phyloP scores from a whole-genome alignment of 352 stramenopile species.

The Globisporangium perplexum region DNA sequence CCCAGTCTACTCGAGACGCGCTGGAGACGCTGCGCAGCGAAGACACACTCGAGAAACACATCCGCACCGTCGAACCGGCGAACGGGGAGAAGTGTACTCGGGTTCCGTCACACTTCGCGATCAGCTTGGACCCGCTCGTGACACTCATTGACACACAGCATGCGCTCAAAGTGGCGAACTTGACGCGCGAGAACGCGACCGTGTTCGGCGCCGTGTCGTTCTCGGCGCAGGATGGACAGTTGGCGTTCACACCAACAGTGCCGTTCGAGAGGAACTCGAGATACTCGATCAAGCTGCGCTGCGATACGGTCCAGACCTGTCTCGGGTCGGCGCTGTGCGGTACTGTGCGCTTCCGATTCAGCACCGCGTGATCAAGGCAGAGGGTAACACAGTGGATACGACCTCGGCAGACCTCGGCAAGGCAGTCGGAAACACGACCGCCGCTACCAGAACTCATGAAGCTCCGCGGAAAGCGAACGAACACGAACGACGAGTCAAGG shows the following conservation, averaged over 20 bases:
- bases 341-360: constrained; percentile 17
- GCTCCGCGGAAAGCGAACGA: too few species aligned
- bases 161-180: constrained; percentile 28
- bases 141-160: constrained; percentile 21
- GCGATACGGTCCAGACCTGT: constrained; percentile 21
- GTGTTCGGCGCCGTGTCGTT: constrained; percentile 23
- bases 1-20: constrained; percentile 12
- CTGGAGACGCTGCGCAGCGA: constrained; percentile 8
- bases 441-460: too few species aligned
- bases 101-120: constrained; percentile 4
- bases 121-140: constrained; percentile 22
- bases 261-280: constrained; percentile 25
- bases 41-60: constrained; percentile 11
- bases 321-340: constrained; percentile 10
- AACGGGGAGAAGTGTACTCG: constrained; percentile 14
- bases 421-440: too few species aligned
- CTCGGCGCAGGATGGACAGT: constrained; percentile 1
- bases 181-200: constrained; percentile 5
- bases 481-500: not conserved
- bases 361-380: constrained; percentile 8
- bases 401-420: too few species aligned
- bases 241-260: constrained; percentile 28
- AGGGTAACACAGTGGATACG: too few species aligned
- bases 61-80: constrained; percentile 10
- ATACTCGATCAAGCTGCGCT: constrained; percentile 27